Evolutionary conservation across 192 early-diverging fungal genomes (phyloP).

Genomic region (Backusella tuberculispora): DNA sequence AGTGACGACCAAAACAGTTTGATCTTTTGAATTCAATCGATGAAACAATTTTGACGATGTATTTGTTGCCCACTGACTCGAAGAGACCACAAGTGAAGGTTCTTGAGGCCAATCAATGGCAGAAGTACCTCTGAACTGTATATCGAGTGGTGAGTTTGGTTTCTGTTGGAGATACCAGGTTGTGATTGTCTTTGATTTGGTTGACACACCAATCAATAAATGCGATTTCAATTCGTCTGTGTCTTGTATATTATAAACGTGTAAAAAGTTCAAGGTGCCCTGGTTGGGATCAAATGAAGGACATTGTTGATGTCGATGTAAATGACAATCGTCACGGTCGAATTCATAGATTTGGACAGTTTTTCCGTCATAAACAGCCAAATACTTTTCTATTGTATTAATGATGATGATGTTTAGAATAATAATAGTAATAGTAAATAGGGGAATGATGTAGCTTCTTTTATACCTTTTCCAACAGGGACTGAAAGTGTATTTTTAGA

Average conservation of each 20-base stretch:
- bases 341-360: slow-evolving; percentile 26
- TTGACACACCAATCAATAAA: slow-evolving; percentile 27
- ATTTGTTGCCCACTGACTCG: slow-evolving; percentile 16
- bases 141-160: background rate
- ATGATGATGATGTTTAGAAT: background rate
- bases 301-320: slow-evolving; percentile 23
- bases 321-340: slow-evolving; percentile 29
- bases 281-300: background rate
- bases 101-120: slow-evolving; percentile 4
- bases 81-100: background rate
- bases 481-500: slow-evolving; percentile 18
- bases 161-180: slow-evolving; percentile 19
- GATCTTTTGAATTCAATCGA: background rate
- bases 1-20: background rate
- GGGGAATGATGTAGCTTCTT: background rate
- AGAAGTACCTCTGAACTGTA: background rate
- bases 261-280: slow-evolving; percentile 20
- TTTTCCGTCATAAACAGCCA: slow-evolving; percentile 36
- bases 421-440: background rate
- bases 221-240: background rate
- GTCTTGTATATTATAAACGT: slow-evolving; percentile 18
- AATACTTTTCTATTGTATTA: slow-evolving; percentile 17
- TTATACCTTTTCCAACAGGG: slow-evolving; percentile 28
- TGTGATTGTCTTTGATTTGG: background rate
- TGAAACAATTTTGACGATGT: slow-evolving; percentile 20